These are phyloP conservation scores for Venustampulla echinocandica DNA, from an alignment of 495 filamentous ascomycete species.

Conservation along the genomic window DNA sequence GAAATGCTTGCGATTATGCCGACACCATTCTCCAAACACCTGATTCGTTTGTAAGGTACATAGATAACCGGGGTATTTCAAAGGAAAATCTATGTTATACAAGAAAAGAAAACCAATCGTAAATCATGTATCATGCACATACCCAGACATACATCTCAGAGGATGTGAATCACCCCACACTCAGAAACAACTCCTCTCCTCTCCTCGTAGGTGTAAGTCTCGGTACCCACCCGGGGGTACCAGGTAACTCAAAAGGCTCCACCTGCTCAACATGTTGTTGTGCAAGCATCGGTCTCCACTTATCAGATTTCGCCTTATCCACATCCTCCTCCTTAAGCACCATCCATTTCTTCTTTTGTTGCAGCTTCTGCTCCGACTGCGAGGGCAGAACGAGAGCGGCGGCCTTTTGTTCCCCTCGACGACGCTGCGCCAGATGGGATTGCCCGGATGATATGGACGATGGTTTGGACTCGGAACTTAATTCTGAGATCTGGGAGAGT, in stretches of 20 bases:
- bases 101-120: too few relatives aligned
- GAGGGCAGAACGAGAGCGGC: constrained; percentile 29
- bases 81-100: too few relatives aligned
- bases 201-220: constrained; percentile 38
- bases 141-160: too few relatives aligned
- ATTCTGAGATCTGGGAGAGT: too few relatives aligned
- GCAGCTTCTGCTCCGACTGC: constrained; percentile 15
- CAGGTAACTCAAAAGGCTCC: constrained; percentile 23
- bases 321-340: constrained; percentile 13
- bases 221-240: constrained; percentile 43
- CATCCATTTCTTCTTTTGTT: constrained; percentile 16
- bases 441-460: constrained; percentile 39
- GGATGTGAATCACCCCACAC: too few relatives aligned
- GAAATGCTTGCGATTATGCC: too few relatives aligned
- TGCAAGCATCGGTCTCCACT: constrained; percentile 16
- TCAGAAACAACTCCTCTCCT: constrained; percentile 37
- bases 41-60: too few relatives aligned
- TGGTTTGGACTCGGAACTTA: too few relatives aligned
- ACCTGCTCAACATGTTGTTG: background rate
- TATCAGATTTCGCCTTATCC: constrained; percentile 13
- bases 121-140: too few relatives aligned
- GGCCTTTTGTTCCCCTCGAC: constrained; percentile 39
- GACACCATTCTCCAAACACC: too few relatives aligned
- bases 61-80: too few relatives aligned
- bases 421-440: too few relatives aligned